Evolutionary conservation across 306 rosid genomes (phyloP), one percentile per base, ranked within the genome.

Genomic region (Canavalia gladiata): DNA sequence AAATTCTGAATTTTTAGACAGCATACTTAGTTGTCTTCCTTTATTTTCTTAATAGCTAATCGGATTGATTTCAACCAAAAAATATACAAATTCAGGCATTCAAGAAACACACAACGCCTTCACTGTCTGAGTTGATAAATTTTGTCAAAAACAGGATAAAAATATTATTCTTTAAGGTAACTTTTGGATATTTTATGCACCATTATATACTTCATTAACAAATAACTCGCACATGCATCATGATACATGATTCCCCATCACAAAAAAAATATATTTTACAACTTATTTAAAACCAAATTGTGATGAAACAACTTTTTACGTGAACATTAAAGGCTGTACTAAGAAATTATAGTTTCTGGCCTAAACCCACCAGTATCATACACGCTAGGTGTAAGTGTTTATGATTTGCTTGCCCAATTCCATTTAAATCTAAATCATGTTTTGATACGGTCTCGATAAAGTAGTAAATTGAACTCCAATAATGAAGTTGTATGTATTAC

Each of bases 61-160:
- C 62, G 28, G 50, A 75, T 18, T 57, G 65, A 82, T 60, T 67
- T 54, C 67, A 67, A 28, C 56, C 28, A 70, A 0, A 76, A 74
- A 52, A 35, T 8, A 60, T 39, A 85, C 10, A 70, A 68, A 12
- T 11, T 43, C 75, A 76, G 7, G 49, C 28, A 59, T 70, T 73
- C 60, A 31, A 47, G 67, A 50, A 73, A 84, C 35, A 68, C 29
- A 37, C 43, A 71, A 59, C 34, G 45, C 45, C 49, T 49, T 52
- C 69, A 8, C 54, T 10, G 5, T 58, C 6, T 56, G 6, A 8
- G 69, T 56, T 50, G 41, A 67, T 35, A 29, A 30, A 0, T 37
- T 78, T 75, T 68, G 59, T 30, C 49, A 29, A 75, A 69, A 69
- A 77, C 35, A 47, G 37, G 64, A 54, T 10, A 56, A 52, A 28